Conservation (phyloP, 345 rosid species). For the Bruguiera parviflora region DNA sequence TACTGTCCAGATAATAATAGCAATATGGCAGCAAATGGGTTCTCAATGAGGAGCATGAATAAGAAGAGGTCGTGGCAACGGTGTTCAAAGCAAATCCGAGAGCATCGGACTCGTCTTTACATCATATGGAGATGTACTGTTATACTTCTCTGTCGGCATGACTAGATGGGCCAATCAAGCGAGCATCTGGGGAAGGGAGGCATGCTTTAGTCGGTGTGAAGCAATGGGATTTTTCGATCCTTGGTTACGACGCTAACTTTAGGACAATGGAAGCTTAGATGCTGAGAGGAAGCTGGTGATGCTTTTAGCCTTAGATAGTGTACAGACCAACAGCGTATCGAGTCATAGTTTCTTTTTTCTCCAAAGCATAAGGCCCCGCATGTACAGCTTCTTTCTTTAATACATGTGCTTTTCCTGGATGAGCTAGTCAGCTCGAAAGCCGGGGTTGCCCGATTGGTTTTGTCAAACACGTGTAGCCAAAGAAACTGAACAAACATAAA, state of each 20-base stretch:
- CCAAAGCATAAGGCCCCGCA: too few species aligned
- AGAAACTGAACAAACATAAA: too few species aligned
- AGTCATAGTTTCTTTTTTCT: not conserved
- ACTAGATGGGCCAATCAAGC: conserved; percentile 25
- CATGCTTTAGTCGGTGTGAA: not conserved
- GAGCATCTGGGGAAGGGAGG: not conserved
- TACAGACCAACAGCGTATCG: not conserved
- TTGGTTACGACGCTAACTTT: not conserved
- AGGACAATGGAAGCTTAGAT: not conserved
- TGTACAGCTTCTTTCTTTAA: too few species aligned
- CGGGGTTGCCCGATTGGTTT: too few species aligned
- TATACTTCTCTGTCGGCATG: conserved; percentile 69
- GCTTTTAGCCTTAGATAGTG: not conserved
- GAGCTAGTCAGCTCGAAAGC: too few species aligned
- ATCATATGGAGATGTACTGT: conserved; percentile 81
- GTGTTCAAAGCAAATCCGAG: conserved; percentile 68
- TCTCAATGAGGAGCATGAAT: conserved; percentile 33
- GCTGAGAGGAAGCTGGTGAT: not conserved
- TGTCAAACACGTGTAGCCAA: too few species aligned
- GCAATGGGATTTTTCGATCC: not conserved
- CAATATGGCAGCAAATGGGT: conserved; percentile 24
- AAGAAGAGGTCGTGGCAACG: conserved; percentile 50
- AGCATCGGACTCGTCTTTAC: conserved; percentile 64
- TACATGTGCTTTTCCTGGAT: too few species aligned
- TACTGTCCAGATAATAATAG: not conserved